These are phyloP conservation scores for Ceratocystis cacaofunesta DNA, from an alignment of 2,329 filamentous ascomycete species.

Conservation along the genomic window DNA sequence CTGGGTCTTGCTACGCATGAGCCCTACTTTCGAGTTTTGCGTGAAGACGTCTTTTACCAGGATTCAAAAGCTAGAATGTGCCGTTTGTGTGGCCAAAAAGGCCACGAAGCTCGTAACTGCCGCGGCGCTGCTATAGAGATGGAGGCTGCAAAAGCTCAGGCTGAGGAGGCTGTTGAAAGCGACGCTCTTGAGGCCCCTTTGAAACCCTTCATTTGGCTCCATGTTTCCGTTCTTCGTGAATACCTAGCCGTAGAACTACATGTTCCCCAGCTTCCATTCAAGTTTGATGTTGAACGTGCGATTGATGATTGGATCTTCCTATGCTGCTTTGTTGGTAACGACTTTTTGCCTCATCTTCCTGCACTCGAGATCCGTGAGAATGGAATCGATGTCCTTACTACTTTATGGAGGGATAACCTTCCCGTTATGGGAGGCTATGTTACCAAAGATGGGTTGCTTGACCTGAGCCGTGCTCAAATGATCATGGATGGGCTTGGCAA, in stretches of 20 bases:
- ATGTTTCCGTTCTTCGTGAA: constrained; percentile 80
- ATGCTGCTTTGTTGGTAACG: constrained; percentile 97
- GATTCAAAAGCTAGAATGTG: constrained; percentile 72
- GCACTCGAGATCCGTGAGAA: constrained; percentile 94
- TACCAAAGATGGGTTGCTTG: constrained; percentile 85
- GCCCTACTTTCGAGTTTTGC: constrained; percentile 86
- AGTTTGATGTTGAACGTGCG: constrained; percentile 83
- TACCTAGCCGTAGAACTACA: constrained; percentile 84
- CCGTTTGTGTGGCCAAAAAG: constrained; percentile 78
- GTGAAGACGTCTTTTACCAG: constrained; percentile 92
- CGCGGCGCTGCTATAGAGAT: constrained; percentile 72
- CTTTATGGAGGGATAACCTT: constrained; percentile 93
- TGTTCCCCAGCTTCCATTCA: constrained; percentile 68
- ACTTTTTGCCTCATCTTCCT: constrained; percentile 94
- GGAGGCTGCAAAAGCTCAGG: constrained; percentile 16
- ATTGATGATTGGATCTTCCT: constrained; percentile 98
- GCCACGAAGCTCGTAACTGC: constrained; percentile 79
- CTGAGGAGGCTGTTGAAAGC: constrained; percentile 22
- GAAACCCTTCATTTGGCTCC: constrained; percentile 97
- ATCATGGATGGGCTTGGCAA: constrained; percentile 80
- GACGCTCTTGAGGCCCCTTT: constrained; percentile 30
- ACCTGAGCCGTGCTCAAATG: constrained; percentile 70
- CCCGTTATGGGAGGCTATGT: constrained; percentile 88
- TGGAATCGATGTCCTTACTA: constrained; percentile 86
- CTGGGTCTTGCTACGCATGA: constrained; percentile 92